Evolutionary conservation across 306 rosid species (phyloP).

Genomic region (Elaeagnus macrophylla): DNA sequence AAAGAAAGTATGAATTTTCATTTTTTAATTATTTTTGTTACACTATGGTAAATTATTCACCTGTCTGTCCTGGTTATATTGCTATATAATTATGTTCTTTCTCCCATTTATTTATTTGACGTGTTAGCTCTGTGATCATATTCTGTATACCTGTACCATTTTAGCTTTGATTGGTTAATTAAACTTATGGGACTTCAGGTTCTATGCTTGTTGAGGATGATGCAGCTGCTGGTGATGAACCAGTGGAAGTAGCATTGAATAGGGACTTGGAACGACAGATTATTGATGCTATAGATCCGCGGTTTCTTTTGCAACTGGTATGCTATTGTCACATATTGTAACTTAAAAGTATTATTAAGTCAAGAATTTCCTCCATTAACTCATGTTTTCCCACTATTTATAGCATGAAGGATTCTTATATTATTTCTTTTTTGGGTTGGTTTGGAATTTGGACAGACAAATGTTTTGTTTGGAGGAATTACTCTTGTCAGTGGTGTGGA

Average conservation of each 20-base stretch:
- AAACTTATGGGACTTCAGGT: slow-evolving; percentile 32
- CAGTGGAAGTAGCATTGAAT: slow-evolving; percentile 45
- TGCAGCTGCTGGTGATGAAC: slow-evolving; percentile 44
- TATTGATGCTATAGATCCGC: slow-evolving; percentile 61
- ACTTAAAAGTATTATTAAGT: too few species aligned
- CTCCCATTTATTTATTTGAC: not conserved
- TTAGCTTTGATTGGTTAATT: not conserved
- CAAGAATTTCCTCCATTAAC: too few species aligned
- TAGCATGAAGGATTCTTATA: too few species aligned
- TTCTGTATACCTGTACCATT: slow-evolving; percentile 13
- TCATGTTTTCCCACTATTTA: too few species aligned
- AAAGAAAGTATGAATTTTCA: slow-evolving; percentile 43
- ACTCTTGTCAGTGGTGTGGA: slow-evolving; percentile 37
- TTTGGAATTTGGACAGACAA: slow-evolving; percentile 42
- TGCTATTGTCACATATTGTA: slow-evolving; percentile 21
- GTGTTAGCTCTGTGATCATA: not conserved
- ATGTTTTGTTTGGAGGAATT: slow-evolving; percentile 68
- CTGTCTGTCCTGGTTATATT: not conserved
- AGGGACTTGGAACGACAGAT: slow-evolving; percentile 68
- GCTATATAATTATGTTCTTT: not conserved
- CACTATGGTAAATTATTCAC: not conserved
- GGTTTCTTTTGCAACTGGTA: slow-evolving; percentile 88
- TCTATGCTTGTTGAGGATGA: slow-evolving; percentile 62
- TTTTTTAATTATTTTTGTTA: slow-evolving; percentile 4
- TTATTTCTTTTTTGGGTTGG: too few species aligned